Evolutionary conservation across 345 rosid species (phyloP).

Genomic region (Eucalyptus pauciflora): DNA sequence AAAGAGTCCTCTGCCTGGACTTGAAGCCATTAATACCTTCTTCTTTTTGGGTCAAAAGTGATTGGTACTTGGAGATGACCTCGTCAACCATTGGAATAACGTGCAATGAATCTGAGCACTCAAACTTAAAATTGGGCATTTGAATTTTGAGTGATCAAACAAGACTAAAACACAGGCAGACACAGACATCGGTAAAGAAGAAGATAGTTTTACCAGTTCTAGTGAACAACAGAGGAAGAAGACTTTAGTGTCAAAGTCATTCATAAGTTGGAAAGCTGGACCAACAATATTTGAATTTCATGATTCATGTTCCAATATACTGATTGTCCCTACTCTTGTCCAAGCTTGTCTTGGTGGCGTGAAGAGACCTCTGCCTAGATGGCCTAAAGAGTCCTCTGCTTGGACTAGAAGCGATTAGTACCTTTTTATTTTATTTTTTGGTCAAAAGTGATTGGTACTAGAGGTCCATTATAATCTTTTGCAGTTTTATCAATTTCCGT

Average conservation of each 20-base stretch:
- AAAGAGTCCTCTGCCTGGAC: no score
- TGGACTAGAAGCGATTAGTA: no score
- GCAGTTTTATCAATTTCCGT: no score
- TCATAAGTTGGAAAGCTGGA: neutral
- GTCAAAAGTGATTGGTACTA: no score
- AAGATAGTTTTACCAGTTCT: neutral
- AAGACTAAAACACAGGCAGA: neutral
- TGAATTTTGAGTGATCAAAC: neutral
- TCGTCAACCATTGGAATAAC: neutral
- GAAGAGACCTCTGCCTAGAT: no score
- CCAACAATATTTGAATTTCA: neutral
- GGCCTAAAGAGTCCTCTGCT: no score
- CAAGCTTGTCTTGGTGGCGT: no score
- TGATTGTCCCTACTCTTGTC: neutral
- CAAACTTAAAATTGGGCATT: neutral
- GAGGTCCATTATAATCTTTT: no score
- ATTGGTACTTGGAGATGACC: neutral
- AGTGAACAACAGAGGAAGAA: neutral
- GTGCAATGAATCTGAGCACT: neutral
- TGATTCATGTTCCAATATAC: neutral
- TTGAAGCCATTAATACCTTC: no score
- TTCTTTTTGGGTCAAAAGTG: no score
- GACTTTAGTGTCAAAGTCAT: neutral
- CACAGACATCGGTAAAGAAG: neutral
- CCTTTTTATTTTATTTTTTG: no score